Base-by-base conservation (phyloP, 345 rosid genomes). In the Adansonia digitata region DNA sequence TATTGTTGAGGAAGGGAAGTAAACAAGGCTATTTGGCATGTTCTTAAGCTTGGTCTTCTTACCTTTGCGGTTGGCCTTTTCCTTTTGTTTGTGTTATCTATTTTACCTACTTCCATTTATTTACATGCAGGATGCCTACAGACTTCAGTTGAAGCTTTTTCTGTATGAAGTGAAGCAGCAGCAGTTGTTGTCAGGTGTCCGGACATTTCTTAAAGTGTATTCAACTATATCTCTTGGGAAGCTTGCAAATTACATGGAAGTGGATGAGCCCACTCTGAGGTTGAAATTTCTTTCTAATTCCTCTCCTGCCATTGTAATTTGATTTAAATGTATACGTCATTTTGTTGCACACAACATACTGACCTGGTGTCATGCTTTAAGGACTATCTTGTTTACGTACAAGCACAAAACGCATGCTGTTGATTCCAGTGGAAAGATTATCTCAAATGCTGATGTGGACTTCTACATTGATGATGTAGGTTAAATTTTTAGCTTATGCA, bases 341-440 rank as follows among this genome's bases (percentile, higher is more conserved):
- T n/a, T 73, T 42, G 11, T 59, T 0, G n/a, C 18, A 29, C 22
- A 6, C 52, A 24, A 17, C 42, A 4, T 40, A 51, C 63, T 68
- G 45, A 78, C n/a, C 48, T 43, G 75, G 29, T 49, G 29, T 13
- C 52, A 56, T 78, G 17, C 48, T 48, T 49, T 76, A 43, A 95
- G 99, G 91, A 91, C 92, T n/a, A 91, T 95, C 77, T 79, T 95
- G 86, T 67, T 95, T 83, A 86, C 97, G 60, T 95, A 88, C 88
- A 95, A 95, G 90, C 99, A 95, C 91, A 95, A 95, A 88, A 95
- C 94, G 22, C 97, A 93, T 81, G 86, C 97, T 40, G 90, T 91
- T 84, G 94, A 92, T 81, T 77, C 90, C 46, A 90, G 88, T 61
- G 90, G 97, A 77, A 91, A 80, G 84, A 84, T 93, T 69, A 83